Evolutionary conservation across 164 flowering plant species (phyloP).

Genomic region (Piper longum): DNA sequence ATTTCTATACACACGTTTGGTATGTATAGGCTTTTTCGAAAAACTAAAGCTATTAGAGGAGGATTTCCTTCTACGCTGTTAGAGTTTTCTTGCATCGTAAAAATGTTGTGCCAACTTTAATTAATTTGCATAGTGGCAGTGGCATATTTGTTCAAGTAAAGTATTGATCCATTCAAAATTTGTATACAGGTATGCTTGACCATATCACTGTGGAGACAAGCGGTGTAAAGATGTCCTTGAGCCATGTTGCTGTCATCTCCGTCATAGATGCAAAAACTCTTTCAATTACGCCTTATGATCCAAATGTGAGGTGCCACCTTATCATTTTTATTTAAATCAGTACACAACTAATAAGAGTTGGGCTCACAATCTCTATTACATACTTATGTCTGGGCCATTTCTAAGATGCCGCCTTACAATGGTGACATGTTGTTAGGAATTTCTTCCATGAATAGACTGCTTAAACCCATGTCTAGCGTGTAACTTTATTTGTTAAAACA

Average conservation of each 20-base stretch:
- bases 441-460: neutral
- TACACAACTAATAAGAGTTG: too few species aligned
- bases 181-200: constrained; percentile 82
- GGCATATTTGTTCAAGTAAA: too few species aligned
- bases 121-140: too few species aligned
- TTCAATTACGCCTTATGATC: constrained; percentile 80
- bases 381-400: too few species aligned
- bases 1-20: neutral
- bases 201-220: constrained; percentile 71
- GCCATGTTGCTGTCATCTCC: constrained; percentile 65
- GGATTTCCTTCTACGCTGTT: too few species aligned
- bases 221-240: constrained; percentile 60
- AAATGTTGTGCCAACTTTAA: too few species aligned
- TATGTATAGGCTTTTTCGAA: neutral
- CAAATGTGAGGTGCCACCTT: constrained; percentile 36
- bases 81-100: too few species aligned
- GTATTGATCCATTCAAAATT: neutral
- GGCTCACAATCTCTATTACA: too few species aligned
- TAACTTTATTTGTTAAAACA: too few species aligned
- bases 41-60: too few species aligned
- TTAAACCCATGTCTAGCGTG: neutral
- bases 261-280: constrained; percentile 74
- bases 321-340: neutral
- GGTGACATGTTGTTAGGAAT: too few species aligned
- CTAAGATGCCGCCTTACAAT: too few species aligned